Conservation (phyloP, 192 early-diverging fungal species). For the Geosiphon pyriformis region DNA sequence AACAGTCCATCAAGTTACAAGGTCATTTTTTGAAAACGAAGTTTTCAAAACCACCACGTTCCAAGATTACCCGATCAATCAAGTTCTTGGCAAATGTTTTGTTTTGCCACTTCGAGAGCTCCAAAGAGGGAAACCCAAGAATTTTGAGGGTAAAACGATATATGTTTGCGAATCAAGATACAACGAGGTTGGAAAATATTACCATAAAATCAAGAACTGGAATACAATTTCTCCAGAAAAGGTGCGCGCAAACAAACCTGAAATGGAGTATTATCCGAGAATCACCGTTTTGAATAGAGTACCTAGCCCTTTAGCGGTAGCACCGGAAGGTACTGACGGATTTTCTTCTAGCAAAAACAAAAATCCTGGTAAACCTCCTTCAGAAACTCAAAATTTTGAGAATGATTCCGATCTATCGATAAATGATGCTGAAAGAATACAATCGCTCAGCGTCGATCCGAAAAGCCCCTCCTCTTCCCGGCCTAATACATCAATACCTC, state of each 20-base stretch:
- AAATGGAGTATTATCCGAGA: constrained; percentile 33
- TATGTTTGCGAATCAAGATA: constrained; percentile 65
- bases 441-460: constrained; percentile 25
- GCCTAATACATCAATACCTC: constrained; percentile 18
- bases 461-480: neutral
- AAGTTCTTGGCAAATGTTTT: constrained; percentile 57
- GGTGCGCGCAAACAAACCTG: constrained; percentile 31
- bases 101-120: constrained; percentile 57
- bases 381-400: neutral
- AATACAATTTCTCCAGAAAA: constrained; percentile 43
- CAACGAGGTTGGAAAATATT: constrained; percentile 48
- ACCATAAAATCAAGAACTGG: constrained; percentile 65
- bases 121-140: constrained; percentile 44
- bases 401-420: constrained; percentile 5
- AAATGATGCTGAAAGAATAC: constrained; percentile 22
- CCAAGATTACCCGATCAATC: constrained; percentile 45
- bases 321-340: constrained; percentile 9
- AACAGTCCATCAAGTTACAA: constrained; percentile 52
- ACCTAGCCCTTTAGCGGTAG: constrained; percentile 26
- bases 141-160: constrained; percentile 42
- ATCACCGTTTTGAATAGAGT: constrained; percentile 30
- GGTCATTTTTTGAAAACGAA: constrained; percentile 58
- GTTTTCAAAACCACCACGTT: constrained; percentile 57
- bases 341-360: constrained; percentile 11
- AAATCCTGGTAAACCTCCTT: neutral